Conservation (phyloP, 768 basidiomycete genomes). For the Cubamyces sp. region DNA sequence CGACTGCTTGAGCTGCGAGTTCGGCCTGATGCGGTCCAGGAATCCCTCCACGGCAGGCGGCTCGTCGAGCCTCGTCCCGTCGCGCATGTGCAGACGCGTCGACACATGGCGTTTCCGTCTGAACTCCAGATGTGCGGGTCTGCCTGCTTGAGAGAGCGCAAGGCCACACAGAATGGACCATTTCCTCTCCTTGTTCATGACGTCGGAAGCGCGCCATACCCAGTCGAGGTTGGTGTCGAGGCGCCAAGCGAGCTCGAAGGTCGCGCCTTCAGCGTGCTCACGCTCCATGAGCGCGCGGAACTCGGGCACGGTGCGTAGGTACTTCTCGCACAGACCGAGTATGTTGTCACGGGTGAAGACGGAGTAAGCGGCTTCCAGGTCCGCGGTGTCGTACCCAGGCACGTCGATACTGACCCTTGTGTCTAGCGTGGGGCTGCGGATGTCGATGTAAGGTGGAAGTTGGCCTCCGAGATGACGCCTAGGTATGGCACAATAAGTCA, state of each 20-base stretch:
- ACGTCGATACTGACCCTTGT: constrained; percentile 72
- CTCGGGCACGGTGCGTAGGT: constrained; percentile 57
- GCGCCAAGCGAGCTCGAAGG: constrained; percentile 81
- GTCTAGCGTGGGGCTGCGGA: constrained; percentile 69
- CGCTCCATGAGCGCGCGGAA: constrained; percentile 65
- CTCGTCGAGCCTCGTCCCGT: constrained; percentile 60
- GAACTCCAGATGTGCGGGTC: constrained; percentile 67
- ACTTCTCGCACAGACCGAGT: constrained; percentile 60
- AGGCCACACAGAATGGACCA: constrained; percentile 82
- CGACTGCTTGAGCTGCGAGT: constrained; percentile 57
- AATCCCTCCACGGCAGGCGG: constrained; percentile 89
- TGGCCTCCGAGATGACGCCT: constrained; percentile 77
- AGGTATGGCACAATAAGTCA: background rate
- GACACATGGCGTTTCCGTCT: constrained; percentile 74
- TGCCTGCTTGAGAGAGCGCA: constrained; percentile 66
- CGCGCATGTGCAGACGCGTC: constrained; percentile 45
- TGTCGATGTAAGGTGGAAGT: constrained; percentile 69
- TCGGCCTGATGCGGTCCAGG: constrained; percentile 69
- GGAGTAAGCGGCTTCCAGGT: constrained; percentile 45
- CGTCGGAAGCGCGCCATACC: constrained; percentile 76
- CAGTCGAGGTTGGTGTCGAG: constrained; percentile 78
- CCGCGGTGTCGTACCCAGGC: constrained; percentile 49
- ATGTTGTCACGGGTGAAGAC: constrained; percentile 67
- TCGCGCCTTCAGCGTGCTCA: constrained; percentile 55
- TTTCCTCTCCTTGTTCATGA: constrained; percentile 59